Base-by-base conservation (phyloP, 2,329 filamentous ascomycete genomes). In the Exutisphaerella laricina region DNA sequence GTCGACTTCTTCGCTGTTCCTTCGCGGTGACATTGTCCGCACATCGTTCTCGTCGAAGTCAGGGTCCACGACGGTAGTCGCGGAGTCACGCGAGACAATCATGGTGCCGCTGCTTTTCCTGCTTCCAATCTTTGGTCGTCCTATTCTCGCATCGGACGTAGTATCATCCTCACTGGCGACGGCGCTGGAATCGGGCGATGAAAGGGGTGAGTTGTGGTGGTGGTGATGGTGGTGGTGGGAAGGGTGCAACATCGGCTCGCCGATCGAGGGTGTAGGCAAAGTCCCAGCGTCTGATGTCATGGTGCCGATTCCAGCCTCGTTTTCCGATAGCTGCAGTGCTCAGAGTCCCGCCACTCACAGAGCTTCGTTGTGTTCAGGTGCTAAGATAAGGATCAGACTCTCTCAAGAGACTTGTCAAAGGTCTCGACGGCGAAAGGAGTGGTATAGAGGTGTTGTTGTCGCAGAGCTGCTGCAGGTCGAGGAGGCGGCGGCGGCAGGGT, bases 1-100 rank as follows among this genome's bases (percentile, higher is more conserved):
- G 66, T 95, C 86, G 41, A 96, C 78, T 62, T 97, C 90, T 60
- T 92, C 88, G 58, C 84, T 94, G 52, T 88, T 95, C 58, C 90
- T 74, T 55, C 90, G 75, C 2, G 90, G 90, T 63, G 89, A 96
- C 90, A 98, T 97, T 48, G 88, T 85, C 58, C 90, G 75, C 49
- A 92, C 89, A 64, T 96, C 89, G 63, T 17, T 88, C 84, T 86
- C 77, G 49, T 84, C 78, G 28, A 80, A 74, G 44, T 85, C 80
- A 42, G 80, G 68, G 48, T 85, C 83, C 41, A 85, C 78, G 43
- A 80, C 78, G 4, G 77, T 78, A 53, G 76, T 82, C 25, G 57
- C 50, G 9, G 52, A 50, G n/a, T 58, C 58, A 49, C 85, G 78
- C 17, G 84, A 80, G 4, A 92, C 83, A 43, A 88, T 84, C 53